Conservation (phyloP, 1,284 basidiomycete species). For the Farysia itapuensis region DNA sequence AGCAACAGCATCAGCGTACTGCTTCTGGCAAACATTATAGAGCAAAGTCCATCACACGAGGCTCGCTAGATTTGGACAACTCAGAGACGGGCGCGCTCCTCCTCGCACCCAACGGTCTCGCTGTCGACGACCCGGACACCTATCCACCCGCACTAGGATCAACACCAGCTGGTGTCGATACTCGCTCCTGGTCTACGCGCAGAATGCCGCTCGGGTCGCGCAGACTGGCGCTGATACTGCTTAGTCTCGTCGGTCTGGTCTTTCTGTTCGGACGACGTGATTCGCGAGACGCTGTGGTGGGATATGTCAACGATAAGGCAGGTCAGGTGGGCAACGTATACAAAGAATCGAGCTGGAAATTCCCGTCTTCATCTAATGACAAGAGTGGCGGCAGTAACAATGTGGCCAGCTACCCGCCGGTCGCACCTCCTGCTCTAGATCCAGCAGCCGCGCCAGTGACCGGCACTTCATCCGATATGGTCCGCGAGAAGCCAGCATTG, state of each 20-base stretch:
- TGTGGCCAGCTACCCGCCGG: not conserved
- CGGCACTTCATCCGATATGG: conserved; percentile 10
- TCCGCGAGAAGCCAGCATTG: conserved; percentile 36
- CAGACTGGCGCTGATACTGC: conserved; percentile 22
- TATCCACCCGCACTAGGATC: not conserved
- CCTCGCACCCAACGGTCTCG: conserved; percentile 18
- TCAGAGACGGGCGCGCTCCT: conserved; percentile 30
- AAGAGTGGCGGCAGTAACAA: conserved; percentile 1
- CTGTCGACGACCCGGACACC: conserved; percentile 4
- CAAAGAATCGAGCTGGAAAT: conserved; percentile 12
- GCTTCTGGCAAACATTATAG: conserved; percentile 25
- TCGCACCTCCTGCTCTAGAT: no score
- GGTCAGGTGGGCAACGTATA: conserved; percentile 24
- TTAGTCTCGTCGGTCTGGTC: conserved; percentile 19
- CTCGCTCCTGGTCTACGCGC: conserved; percentile 10
- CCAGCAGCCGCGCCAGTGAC: conserved; percentile 15
- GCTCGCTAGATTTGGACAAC: conserved; percentile 29
- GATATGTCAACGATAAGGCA: conserved; percentile 39
- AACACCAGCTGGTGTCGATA: conserved; percentile 3
- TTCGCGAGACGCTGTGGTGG: conserved; percentile 29
- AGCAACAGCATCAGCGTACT: conserved; percentile 11
- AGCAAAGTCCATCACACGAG: conserved; percentile 26
- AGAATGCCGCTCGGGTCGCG: conserved; percentile 36
- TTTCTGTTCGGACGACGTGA: conserved; percentile 34
- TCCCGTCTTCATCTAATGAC: no score